A percentile compares a stretch with the other conserved stretches of the same genome.
Conservation (phyloP, 208 protist species). For the Crithidia acanthocephali region DNA sequence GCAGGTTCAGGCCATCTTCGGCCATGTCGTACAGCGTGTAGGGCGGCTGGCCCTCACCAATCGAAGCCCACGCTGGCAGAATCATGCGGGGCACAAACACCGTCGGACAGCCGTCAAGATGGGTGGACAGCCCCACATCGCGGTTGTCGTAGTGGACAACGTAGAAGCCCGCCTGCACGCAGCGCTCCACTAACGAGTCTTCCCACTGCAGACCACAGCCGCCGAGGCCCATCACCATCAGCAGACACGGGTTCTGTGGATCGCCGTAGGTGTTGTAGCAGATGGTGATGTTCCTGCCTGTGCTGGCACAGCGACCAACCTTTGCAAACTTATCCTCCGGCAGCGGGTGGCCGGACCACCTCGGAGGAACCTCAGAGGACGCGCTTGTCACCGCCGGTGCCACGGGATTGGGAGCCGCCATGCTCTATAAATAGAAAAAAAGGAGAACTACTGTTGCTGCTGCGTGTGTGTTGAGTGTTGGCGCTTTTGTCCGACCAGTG, state of each 20-base stretch:
- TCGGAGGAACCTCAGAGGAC: not conserved
- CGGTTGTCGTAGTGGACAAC: slow-evolving; percentile 82
- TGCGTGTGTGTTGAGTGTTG: too few species aligned
- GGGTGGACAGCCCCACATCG: slow-evolving; percentile 71
- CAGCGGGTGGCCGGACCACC: slow-evolving; percentile 20
- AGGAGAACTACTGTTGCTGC: too few species aligned
- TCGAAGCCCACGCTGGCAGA: slow-evolving; percentile 49
- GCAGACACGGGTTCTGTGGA: slow-evolving; percentile 50
- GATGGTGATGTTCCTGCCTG: slow-evolving; percentile 48
- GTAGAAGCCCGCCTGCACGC: slow-evolving; percentile 52
- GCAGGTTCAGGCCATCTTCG: slow-evolving; percentile 53
- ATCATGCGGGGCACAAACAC: slow-evolving; percentile 45
- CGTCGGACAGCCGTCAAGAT: slow-evolving; percentile 42
- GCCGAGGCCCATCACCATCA: slow-evolving; percentile 62
- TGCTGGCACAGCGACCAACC: slow-evolving; percentile 55
- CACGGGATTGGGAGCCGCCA: not conserved
- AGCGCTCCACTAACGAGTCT: slow-evolving; percentile 34
- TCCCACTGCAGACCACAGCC: slow-evolving; percentile 23
- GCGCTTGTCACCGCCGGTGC: not conserved
- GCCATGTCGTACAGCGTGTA: slow-evolving; percentile 82
- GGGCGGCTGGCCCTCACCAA: slow-evolving; percentile 44
- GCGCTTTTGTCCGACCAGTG: too few species aligned
- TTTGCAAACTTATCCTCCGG: slow-evolving; percentile 54
- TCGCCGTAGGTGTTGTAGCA: slow-evolving; percentile 76
- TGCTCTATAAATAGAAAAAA: too few species aligned